phyloP scores from a whole-genome alignment of 2,329 filamentous ascomycete species.

The Aspergillus novoparasiticus region DNA sequence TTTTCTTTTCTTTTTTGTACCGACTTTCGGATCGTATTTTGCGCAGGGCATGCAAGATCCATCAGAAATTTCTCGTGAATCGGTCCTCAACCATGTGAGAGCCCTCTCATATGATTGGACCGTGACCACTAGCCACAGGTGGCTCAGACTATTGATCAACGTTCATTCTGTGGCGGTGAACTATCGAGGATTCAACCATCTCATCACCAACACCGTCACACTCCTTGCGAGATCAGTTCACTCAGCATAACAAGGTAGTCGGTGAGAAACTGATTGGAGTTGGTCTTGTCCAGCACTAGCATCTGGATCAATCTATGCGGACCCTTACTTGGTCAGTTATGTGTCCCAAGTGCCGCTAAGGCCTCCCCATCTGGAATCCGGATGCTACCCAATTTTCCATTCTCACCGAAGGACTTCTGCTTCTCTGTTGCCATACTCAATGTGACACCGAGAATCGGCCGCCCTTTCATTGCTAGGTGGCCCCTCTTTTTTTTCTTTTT shows the following conservation, averaged over 20 bases:
- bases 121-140: constrained; percentile 17
- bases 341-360: not conserved
- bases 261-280: not conserved
- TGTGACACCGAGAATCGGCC: not conserved
- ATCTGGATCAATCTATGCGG: not conserved
- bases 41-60: constrained; percentile 19
- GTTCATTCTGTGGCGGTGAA: constrained; percentile 21
- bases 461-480: not conserved
- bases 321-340: not conserved
- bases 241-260: not conserved
- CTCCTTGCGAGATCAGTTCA: not conserved
- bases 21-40: not conserved
- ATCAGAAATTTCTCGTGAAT: constrained; percentile 12
- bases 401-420: not conserved
- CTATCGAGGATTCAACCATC: not conserved
- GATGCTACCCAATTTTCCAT: not conserved
- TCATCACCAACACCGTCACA: not conserved
- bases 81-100: not conserved
- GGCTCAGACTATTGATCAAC: constrained; percentile 15
- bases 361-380: not conserved
- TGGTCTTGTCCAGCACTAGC: not conserved
- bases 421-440: not conserved
- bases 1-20: not conserved
- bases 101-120: constrained; percentile 3
- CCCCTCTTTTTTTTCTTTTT: too few relatives aligned